These are phyloP conservation scores for Nicotiana rustica DNA, from an alignment of 305 asterid genomes.

Conservation along the genomic window DNA sequence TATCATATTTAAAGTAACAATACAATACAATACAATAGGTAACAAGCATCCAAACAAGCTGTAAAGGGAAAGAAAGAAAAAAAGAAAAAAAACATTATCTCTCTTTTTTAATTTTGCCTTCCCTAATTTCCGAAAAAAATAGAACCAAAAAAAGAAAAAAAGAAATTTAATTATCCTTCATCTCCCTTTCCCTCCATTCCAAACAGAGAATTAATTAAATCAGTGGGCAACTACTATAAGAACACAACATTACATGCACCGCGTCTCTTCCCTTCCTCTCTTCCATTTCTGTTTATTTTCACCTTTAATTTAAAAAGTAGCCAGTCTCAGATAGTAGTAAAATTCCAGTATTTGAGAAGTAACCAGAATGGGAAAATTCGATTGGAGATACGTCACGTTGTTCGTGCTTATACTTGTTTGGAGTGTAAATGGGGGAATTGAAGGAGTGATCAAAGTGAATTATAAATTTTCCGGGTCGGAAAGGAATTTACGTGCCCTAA, in stretches of 20 bases:
- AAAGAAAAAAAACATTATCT: no score
- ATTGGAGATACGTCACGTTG: background rate
- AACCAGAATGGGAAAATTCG: constrained; percentile 4
- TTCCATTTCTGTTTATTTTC: no score
- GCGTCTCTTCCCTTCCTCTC: background rate
- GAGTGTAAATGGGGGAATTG: background rate
- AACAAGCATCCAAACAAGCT: no score
- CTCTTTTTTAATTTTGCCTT: no score
- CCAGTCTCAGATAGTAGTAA: background rate
- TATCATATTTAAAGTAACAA: no score
- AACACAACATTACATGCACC: background rate
- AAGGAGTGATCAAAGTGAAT: constrained; percentile 72
- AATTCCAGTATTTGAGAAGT: background rate
- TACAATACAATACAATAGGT: no score
- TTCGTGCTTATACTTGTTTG: background rate
- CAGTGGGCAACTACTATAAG: background rate
- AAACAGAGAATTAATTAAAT: background rate
- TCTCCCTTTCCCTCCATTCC: background rate
- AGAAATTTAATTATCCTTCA: background rate
- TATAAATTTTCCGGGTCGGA: constrained; percentile 80
- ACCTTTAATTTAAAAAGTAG: background rate
- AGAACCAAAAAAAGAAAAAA: no score
- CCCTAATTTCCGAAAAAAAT: background rate
- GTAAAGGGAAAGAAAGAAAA: no score
- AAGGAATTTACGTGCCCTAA: constrained; percentile 72